Conservation (phyloP, 2,329 filamentous ascomycete species). For the Nothopassalora personata region DNA sequence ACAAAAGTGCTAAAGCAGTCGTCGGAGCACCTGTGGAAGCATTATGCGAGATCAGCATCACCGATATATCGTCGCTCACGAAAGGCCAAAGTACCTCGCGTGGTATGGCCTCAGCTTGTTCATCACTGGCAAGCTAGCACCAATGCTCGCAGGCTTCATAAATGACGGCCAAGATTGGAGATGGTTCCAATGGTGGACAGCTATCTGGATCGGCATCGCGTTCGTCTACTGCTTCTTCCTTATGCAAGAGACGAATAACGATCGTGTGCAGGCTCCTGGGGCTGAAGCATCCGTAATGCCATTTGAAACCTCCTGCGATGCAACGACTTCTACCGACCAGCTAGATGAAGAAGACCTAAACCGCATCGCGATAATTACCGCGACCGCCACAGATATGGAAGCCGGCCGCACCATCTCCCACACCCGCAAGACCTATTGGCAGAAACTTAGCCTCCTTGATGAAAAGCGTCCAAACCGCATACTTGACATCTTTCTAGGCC, state of each 20-base stretch:
- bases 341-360: conserved; percentile 6
- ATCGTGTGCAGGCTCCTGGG: conserved; percentile 10
- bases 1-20: conserved; percentile 46
- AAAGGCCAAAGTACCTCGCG: conserved; percentile 29
- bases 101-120: conserved; percentile 28
- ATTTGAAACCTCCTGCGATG: not conserved
- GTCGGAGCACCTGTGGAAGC: conserved; percentile 47
- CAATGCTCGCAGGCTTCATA: conserved; percentile 48
- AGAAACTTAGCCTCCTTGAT: conserved; percentile 40
- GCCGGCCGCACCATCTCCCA: conserved; percentile 27
- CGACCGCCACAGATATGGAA: conserved; percentile 23
- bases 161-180: conserved; percentile 45
- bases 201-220: conserved; percentile 47
- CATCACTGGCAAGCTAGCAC: conserved; percentile 28
- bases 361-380: not conserved
- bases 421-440: conserved; percentile 38
- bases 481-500: conserved; percentile 33
- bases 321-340: not conserved
- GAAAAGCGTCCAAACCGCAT: conserved; percentile 41
- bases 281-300: not conserved
- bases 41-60: conserved; percentile 35
- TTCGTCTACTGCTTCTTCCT: conserved; percentile 54
- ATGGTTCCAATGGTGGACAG: conserved; percentile 49
- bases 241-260: conserved; percentile 57
- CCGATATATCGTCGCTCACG: conserved; percentile 27